Conservation (phyloP, 768 basidiomycete species). For the Tephrocybe sp. region DNA sequence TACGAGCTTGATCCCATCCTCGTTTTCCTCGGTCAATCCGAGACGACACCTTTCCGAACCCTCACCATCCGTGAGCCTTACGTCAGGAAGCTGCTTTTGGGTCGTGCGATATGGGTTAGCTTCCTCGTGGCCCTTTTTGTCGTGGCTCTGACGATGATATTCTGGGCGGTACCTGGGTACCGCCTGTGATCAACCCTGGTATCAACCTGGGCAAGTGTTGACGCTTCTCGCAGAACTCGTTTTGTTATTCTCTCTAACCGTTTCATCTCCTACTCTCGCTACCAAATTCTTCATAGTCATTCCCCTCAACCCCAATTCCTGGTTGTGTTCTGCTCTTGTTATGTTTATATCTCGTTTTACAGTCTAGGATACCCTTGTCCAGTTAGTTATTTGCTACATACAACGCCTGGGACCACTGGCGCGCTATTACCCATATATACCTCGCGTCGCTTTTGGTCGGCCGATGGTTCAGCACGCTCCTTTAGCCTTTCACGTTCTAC, state of each 20-base stretch:
- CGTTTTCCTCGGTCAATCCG: conserved; percentile 90
- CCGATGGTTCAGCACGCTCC: background rate
- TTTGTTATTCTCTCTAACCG: conserved; percentile 9
- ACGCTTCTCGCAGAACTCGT: conserved; percentile 11
- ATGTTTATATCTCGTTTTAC: conserved; percentile 20
- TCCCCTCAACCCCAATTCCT: conserved; percentile 7
- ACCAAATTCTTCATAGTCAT: conserved; percentile 12
- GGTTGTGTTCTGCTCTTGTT: conserved; percentile 28
- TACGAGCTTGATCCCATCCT: conserved; percentile 97
- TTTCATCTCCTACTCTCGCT: conserved; percentile 11
- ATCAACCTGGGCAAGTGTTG: conserved; percentile 7
- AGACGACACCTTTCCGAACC: conserved; percentile 95
- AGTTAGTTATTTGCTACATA: conserved; percentile 8
- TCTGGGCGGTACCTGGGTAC: conserved; percentile 96
- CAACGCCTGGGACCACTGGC: conserved; percentile 13
- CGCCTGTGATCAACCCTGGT: conserved; percentile 49
- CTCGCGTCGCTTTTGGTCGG: conserved; percentile 7
- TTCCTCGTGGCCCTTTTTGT: conserved; percentile 75
- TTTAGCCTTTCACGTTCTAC: background rate
- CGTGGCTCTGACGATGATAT: conserved; percentile 82
- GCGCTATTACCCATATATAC: conserved; percentile 12
- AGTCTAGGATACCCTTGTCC: conserved; percentile 20
- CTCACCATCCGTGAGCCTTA: conserved; percentile 92
- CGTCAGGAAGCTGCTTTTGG: conserved; percentile 85
- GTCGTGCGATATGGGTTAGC: conserved; percentile 90